phyloP scores from a whole-genome alignment of 2,329 filamentous ascomycete genomes.

The Didymella exigua region DNA sequence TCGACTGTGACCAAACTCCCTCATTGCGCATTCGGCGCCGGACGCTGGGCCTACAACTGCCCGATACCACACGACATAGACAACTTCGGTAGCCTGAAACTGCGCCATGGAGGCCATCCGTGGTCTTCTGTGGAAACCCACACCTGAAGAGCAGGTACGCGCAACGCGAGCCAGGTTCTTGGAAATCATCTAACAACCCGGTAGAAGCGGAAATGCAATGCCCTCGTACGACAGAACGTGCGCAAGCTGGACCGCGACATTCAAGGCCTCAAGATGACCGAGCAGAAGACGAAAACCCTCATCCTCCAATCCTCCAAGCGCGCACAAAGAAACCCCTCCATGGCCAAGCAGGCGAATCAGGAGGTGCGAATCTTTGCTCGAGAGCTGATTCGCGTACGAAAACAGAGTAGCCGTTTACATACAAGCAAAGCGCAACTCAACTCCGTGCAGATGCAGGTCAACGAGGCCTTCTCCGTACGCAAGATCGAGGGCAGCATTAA shows the following conservation, averaged over 20 bases:
- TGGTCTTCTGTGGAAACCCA: constrained; percentile 86
- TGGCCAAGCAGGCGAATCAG: constrained; percentile 76
- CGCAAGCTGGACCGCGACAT: constrained; percentile 97
- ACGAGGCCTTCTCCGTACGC: constrained; percentile 91
- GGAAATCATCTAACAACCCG: constrained; percentile 18
- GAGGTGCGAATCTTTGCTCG: constrained; percentile 88
- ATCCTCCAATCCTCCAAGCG: constrained; percentile 84
- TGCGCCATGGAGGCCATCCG: constrained; percentile 80
- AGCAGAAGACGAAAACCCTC: constrained; percentile 74
- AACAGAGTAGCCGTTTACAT: constrained; percentile 72
- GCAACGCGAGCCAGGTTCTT: not conserved
- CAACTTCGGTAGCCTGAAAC: not conserved
- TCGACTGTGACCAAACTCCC: not conserved
- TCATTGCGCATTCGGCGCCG: constrained; percentile 8
- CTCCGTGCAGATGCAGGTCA: constrained; percentile 96
- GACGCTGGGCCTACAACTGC: not conserved
- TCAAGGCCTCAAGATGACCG: constrained; percentile 73
- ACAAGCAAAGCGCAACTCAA: constrained; percentile 91
- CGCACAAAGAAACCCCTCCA: constrained; percentile 77
- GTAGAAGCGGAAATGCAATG: constrained; percentile 94
- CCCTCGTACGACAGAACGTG: constrained; percentile 84
- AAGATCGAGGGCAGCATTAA: constrained; percentile 94
- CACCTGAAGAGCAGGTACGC: constrained; percentile 85
- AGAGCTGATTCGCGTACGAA: constrained; percentile 83
- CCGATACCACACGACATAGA: not conserved